phyloP scores from a whole-genome alignment of 495 filamentous ascomycete species.

The Wilcoxina mikolae region DNA sequence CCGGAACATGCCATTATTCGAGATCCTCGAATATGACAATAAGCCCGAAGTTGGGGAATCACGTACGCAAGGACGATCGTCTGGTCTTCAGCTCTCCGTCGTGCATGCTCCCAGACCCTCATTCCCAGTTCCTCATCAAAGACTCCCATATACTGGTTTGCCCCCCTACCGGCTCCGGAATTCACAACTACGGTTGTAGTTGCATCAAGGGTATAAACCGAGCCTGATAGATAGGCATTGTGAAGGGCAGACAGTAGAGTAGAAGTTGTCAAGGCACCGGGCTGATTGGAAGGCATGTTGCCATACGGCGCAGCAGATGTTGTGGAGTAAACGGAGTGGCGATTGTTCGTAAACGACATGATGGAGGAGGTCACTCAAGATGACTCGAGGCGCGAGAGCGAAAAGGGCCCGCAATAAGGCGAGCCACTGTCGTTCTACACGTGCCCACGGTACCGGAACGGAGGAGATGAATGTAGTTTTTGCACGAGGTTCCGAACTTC shows the following conservation, averaged over 20 bases:
- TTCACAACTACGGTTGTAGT: constrained; percentile 88
- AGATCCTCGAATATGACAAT: not conserved
- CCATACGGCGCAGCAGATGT: constrained; percentile 47
- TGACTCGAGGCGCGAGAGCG: not conserved
- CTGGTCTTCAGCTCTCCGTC: constrained; percentile 86
- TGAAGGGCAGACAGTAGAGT: constrained; percentile 84
- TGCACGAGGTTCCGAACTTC: no score
- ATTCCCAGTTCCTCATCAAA: constrained; percentile 65
- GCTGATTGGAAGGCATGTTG: not conserved
- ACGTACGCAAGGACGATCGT: constrained; percentile 77
- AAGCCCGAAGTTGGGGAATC: not conserved
- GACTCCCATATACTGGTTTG: constrained; percentile 44
- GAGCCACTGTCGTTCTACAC: not conserved
- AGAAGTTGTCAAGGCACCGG: constrained; percentile 68
- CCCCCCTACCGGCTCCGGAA: constrained; percentile 39
- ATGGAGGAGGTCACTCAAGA: not conserved
- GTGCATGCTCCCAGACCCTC: constrained; percentile 92
- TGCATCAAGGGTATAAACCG: constrained; percentile 75
- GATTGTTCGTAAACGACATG: constrained; percentile 51
- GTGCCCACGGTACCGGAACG: no score
- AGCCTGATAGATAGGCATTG: constrained; percentile 65
- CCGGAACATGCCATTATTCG: no score
- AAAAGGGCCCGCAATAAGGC: not conserved
- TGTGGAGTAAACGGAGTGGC: constrained; percentile 76
- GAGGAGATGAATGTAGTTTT: not conserved